Percentiles rank a stretch among this genome's conserved stretches.
Evolutionary conservation across 2,329 filamentous ascomycete species (phyloP).

Genomic region (Colletotrichum lini): DNA sequence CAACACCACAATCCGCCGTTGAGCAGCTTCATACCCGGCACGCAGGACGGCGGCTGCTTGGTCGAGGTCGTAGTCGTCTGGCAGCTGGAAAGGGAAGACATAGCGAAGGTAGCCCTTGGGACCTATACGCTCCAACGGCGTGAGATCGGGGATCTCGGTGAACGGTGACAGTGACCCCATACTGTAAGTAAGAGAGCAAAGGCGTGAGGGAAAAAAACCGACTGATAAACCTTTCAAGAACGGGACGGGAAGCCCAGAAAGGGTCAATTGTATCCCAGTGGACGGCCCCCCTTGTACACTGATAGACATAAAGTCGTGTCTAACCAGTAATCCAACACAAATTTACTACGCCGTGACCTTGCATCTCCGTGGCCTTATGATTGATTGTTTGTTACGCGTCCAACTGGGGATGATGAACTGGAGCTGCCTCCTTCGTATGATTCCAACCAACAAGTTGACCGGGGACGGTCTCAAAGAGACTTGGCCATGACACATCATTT

Average conservation of each 20-base stretch:
- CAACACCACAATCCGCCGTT: slow-evolving; percentile 48
- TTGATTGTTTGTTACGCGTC: too few relatives aligned
- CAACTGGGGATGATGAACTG: not conserved
- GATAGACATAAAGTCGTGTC: not conserved
- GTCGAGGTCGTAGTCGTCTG: slow-evolving; percentile 49
- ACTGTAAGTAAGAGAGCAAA: not conserved
- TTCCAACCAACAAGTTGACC: not conserved
- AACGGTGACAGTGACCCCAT: slow-evolving; percentile 28
- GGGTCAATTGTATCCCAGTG: not conserved
- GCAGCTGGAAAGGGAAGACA: slow-evolving; percentile 53
- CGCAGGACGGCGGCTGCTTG: slow-evolving; percentile 47
- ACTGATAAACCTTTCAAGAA: too few relatives aligned
- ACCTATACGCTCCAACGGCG: slow-evolving; percentile 50
- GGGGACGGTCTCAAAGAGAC: too few relatives aligned
- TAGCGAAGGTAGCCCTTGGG: slow-evolving; percentile 48
- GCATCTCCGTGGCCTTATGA: not conserved
- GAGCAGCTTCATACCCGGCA: slow-evolving; percentile 49
- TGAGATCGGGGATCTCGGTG: slow-evolving; percentile 45
- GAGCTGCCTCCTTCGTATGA: not conserved
- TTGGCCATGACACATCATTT: too few relatives aligned
- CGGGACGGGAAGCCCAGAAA: too few relatives aligned
- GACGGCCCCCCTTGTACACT: not conserved
- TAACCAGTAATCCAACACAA: not conserved
- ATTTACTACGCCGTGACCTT: not conserved
- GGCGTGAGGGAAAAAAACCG: not conserved